These are phyloP conservation scores for Fonsecaea nubica DNA, from an alignment of 2,329 filamentous ascomycete species.

Conservation along the genomic window DNA sequence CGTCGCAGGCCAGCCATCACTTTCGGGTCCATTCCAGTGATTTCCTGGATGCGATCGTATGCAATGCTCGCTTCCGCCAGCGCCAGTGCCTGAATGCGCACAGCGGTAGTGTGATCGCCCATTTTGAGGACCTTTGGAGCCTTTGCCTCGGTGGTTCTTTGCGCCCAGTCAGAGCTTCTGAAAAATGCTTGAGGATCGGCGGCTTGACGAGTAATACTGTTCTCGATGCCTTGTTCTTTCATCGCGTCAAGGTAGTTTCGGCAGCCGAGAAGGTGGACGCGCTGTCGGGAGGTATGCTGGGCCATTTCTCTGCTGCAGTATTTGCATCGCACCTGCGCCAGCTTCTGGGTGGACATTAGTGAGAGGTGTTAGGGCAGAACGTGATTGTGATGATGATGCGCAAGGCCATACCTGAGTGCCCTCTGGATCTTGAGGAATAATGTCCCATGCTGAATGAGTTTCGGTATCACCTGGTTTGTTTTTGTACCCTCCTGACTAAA, in stretches of 20 bases:
- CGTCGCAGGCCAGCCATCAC: conserved; percentile 38
- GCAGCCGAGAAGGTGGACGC: conserved; percentile 40
- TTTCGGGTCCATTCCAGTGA: conserved; percentile 41
- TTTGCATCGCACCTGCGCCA: conserved; percentile 42
- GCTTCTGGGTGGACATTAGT: conserved; percentile 32
- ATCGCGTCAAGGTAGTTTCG: conserved; percentile 40
- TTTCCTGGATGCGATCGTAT: conserved; percentile 40
- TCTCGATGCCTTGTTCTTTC: conserved; percentile 40
- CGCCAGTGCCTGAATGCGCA: conserved; percentile 40
- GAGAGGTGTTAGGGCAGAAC: conserved; percentile 6
- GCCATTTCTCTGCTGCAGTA: conserved; percentile 42
- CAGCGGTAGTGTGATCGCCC: conserved; percentile 39
- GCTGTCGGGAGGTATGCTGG: conserved; percentile 42
- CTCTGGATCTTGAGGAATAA: conserved; percentile 39
- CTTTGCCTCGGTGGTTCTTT: conserved; percentile 35
- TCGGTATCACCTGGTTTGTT: conserved; percentile 41
- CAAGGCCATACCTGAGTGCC: conserved; percentile 35
- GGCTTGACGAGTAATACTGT: conserved; percentile 41
- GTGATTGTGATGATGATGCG: not conserved
- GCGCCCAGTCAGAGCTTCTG: conserved; percentile 33
- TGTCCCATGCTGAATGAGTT: conserved; percentile 42
- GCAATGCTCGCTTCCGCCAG: conserved; percentile 41
- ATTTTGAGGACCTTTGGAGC: conserved; percentile 40
- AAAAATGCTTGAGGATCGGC: conserved; percentile 40
- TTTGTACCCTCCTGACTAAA: conserved; percentile 40